Base-by-base conservation (phyloP, 1,284 basidiomycete genomes). In the Lentinula novae-zelandiae region DNA sequence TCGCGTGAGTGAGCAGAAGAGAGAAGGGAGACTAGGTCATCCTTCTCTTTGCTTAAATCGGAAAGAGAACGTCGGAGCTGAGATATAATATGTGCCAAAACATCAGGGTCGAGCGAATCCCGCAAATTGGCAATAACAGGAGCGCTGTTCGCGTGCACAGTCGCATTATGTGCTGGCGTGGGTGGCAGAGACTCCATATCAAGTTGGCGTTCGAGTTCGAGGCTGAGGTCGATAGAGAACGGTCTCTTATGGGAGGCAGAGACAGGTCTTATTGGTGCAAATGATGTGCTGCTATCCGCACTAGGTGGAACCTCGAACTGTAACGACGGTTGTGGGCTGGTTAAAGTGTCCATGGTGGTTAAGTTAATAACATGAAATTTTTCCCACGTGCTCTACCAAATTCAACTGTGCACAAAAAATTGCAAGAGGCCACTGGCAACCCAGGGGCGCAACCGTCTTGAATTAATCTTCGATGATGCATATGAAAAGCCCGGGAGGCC, bases 171-270 rank as follows among this genome's bases (percentile, higher is more conserved):
- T 1, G 75, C 74, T 58, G 76, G 78, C 56, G 70, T 78, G 0
- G 79, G 73, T 1, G 84, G 83, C 1, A 79, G 76, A 20, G 82
- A 83, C 58, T 90, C 90, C 68, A 80, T 78, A 57, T 86, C 82
- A 52, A 92, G 81, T 73, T 91, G 84, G 55, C 80, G 83, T 71
- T 92, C 90, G 62, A 92, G 82, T 67, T 90, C 89, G 63, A 92
- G 81, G 51, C 82, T 82, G 62, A 90, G 80, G 72, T 92, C 90
- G 66, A 92, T 90, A 44, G 90, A 91, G 64, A 79, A 86, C 27
- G 80, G 84, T 20, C 82, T 78, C 55, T 60, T 61, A 5, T 55
- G 46, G 8, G 60, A 61, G 10, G 60, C 60, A 34, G 60, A 61
- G 9, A 56, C 20, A 22, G 60, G 60, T 10, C 22, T 27, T 6